Base-by-base conservation (phyloP, 2,329 filamentous ascomycete genomes). In the Capronia americana region DNA sequence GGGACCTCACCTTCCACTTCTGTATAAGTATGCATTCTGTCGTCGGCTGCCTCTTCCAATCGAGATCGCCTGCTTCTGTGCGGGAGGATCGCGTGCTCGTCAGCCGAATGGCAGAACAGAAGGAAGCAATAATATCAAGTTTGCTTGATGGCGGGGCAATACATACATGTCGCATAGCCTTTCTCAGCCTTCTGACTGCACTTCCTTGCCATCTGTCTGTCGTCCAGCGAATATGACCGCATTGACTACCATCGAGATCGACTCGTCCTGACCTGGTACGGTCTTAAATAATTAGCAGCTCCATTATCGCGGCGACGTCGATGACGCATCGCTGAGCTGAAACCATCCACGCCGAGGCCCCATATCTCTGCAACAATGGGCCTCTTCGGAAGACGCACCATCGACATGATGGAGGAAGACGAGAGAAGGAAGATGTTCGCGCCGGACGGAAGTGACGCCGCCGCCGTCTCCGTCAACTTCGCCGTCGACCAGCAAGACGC, bases 401-500 rank as follows among this genome's bases (percentile, higher is more conserved):
- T 38, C 24, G 57, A 62, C 34, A 7, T 3, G 17, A 44, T 24
- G 23, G 23, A 26, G 20, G 57, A 59, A 23, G 17, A 28, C 46
- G 34, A 41, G 44, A 32, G 32, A 44, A n/a, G 38, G 38, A 44
- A 44, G 38, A 44, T 44, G 38, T 44, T 44, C 17, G 38, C 20
- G 7, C 5, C 38, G 14, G 26, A 23, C 57, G 10, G 28, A 54
- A 57, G 8, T 57, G 7, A 34, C 53, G 24, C 12, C 62, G 24
- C 57, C 17, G 41, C 57, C 30, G 14, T 4, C 20, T 60, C 44
- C 8, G 24, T 54, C 26, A 41, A 32, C 32, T 51, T 58, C 14
- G 38, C 62, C 14, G 56, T 69, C 24, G 63, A 63, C 17, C 67
- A 70, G 30, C 67, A 71, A 55, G 32, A 65, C 51, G 59, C 69